phyloP scores from a whole-genome alignment of 768 basidiomycete genomes.

The Boletus tylopilopsis region DNA sequence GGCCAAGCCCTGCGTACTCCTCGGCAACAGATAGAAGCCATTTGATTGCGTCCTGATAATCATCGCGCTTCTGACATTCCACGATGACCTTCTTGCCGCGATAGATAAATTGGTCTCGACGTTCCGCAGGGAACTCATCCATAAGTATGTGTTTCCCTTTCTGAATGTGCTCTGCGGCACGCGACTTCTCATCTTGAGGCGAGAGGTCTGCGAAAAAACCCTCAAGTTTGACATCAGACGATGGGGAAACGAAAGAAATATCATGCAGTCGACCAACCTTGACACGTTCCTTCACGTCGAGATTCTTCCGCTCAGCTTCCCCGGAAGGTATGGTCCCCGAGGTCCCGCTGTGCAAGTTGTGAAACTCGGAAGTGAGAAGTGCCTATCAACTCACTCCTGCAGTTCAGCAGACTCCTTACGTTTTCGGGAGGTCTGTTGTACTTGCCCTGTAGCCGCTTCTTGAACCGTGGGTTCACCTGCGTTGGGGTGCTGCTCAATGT shows the following conservation, averaged over 20 bases:
- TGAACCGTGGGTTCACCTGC: constrained; percentile 39
- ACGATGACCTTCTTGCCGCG: constrained; percentile 90
- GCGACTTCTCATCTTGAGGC: constrained; percentile 66
- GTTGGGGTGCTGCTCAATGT: constrained; percentile 48
- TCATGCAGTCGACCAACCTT: constrained; percentile 20
- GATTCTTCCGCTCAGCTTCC: constrained; percentile 37
- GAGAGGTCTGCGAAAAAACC: constrained; percentile 50
- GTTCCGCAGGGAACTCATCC: constrained; percentile 88
- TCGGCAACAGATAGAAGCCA: constrained; percentile 67
- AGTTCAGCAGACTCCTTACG: not conserved
- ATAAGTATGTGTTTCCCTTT: constrained; percentile 62
- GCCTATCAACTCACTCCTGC: constrained; percentile 13
- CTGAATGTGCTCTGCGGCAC: constrained; percentile 49
- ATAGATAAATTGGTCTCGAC: constrained; percentile 91
- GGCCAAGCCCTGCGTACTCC: constrained; percentile 57
- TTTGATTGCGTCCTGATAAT: constrained; percentile 79
- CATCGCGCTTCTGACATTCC: constrained; percentile 88
- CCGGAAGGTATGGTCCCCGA: constrained; percentile 21
- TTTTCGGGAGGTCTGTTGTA: constrained; percentile 2
- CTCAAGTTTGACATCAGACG: constrained; percentile 21
- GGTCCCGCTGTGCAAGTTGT: constrained; percentile 17
- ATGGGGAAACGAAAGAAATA: not conserved
- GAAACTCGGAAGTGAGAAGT: not conserved
- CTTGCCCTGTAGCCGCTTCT: constrained; percentile 8
- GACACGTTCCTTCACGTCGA: constrained; percentile 27